Evolutionary conservation across 768 basidiomycete genomes (phyloP).

Genomic region (Leccinum rimulosum): DNA sequence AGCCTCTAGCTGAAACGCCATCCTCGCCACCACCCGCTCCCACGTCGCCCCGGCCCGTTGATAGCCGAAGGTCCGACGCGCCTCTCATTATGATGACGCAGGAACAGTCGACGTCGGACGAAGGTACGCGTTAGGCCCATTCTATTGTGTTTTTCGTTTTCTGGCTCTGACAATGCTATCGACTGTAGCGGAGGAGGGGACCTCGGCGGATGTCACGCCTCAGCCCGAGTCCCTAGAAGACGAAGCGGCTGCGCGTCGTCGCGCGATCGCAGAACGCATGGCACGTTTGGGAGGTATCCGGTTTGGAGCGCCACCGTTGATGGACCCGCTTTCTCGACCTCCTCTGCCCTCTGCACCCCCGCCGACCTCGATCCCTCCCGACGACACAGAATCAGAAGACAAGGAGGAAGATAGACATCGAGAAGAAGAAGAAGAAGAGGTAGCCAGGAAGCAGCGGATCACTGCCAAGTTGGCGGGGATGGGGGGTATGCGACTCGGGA

Average conservation of each 20-base stretch:
- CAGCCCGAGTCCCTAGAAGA: slow-evolving; percentile 34
- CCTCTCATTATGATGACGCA: slow-evolving; percentile 26
- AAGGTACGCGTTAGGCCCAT: slow-evolving; percentile 4
- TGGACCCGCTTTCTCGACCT: slow-evolving; percentile 36
- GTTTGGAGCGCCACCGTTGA: slow-evolving; percentile 65
- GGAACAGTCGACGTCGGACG: slow-evolving; percentile 10
- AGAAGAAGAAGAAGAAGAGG: slow-evolving; percentile 48
- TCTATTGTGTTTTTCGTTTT: not conserved
- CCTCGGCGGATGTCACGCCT: slow-evolving; percentile 1
- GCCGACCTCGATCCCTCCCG: slow-evolving; percentile 32
- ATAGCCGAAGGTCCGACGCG: slow-evolving; percentile 14
- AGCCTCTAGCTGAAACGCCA: slow-evolving; percentile 8
- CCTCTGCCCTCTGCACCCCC: slow-evolving; percentile 38
- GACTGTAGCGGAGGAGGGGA: slow-evolving; percentile 14
- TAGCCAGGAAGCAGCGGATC: slow-evolving; percentile 52
- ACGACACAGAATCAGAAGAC: slow-evolving; percentile 22
- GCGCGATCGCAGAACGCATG: slow-evolving; percentile 92
- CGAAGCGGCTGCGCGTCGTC: slow-evolving; percentile 51
- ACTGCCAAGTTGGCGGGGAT: slow-evolving; percentile 51
- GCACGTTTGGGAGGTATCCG: slow-evolving; percentile 85
- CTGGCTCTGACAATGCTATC: not conserved
- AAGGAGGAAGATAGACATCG: slow-evolving; percentile 20
- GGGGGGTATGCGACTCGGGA: slow-evolving; percentile 58
- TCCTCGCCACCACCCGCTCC: slow-evolving; percentile 22
- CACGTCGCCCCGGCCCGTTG: slow-evolving; percentile 13